Percentiles rank a stretch among this genome's conserved stretches.
Evolutionary conservation across 169 alveolate genomes (phyloP).

Genomic region (Cytauxzoon felis): DNA sequence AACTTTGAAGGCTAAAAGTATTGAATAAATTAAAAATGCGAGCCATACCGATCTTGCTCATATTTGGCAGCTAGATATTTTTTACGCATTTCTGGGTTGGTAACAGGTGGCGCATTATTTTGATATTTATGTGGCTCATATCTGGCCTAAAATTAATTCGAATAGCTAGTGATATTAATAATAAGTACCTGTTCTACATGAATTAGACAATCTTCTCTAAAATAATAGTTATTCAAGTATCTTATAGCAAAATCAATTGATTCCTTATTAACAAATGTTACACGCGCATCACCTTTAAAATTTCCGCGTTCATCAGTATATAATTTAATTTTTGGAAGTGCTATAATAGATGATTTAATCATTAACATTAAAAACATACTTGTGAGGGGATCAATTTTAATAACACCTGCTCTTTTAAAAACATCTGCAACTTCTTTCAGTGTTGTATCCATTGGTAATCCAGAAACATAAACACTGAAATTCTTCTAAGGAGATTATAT

Average conservation of each 20-base stretch:
- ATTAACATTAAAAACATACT: slow-evolving; percentile 36
- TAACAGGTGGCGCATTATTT: slow-evolving; percentile 41
- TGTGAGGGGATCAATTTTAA: slow-evolving; percentile 79
- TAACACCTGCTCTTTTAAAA: slow-evolving; percentile 80
- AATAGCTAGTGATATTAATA: background rate
- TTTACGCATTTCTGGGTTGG: slow-evolving; percentile 63
- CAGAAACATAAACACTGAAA: slow-evolving; percentile 71
- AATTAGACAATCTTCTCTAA: slow-evolving; percentile 69
- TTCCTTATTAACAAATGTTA: slow-evolving; percentile 77
- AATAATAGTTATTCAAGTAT: slow-evolving; percentile 70
- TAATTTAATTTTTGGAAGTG: slow-evolving; percentile 76
- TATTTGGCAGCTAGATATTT: slow-evolving; percentile 74
- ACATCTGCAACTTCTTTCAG: slow-evolving; percentile 68
- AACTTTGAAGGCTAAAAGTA: slow-evolving; percentile 54
- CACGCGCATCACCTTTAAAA: slow-evolving; percentile 79
- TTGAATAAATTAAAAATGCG: background rate
- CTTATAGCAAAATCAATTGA: slow-evolving; percentile 79
- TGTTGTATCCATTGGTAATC: slow-evolving; percentile 73
- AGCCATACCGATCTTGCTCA: slow-evolving; percentile 61
- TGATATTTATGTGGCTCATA: slow-evolving; percentile 57
- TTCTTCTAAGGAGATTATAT: slow-evolving; percentile 79
- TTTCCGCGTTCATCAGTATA: slow-evolving; percentile 71
- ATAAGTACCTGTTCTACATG: slow-evolving; percentile 75
- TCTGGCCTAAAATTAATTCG: slow-evolving; percentile 48
- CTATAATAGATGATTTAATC: background rate